Evolutionary conservation across 139 green algal genomes (phyloP).

Genomic region (Diplosphaera chodatii): DNA sequence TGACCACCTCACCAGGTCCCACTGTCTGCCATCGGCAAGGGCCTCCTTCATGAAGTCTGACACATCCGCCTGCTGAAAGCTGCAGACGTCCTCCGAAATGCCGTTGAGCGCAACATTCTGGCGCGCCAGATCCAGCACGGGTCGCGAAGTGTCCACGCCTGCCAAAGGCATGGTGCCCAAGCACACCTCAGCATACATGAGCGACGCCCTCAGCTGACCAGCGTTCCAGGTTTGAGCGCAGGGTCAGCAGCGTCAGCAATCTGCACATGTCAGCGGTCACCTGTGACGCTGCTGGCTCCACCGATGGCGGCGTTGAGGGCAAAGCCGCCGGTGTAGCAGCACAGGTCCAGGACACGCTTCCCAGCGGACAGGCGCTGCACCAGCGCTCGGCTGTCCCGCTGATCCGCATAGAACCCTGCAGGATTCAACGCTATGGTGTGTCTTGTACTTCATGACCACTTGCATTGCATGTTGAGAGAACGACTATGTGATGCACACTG

Average conservation of each 20-base stretch:
- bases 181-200: too few species aligned
- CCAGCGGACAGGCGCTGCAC: conserved; percentile 45
- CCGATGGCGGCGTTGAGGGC: conserved; percentile 41
- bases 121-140: conserved; percentile 59
- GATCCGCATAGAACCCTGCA: conserved; percentile 70
- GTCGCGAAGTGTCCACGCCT: conserved; percentile 62
- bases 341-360: conserved; percentile 79
- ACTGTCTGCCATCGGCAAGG: neutral
- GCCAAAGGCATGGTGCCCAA: neutral
- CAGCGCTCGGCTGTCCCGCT: conserved; percentile 72
- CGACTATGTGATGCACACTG: too few species aligned
- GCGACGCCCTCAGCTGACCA: too few species aligned
- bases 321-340: conserved; percentile 80
- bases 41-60: conserved; percentile 59
- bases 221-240: too few species aligned
- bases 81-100: conserved; percentile 21
- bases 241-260: too few species aligned
- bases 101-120: conserved; percentile 74
- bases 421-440: too few species aligned
- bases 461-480: too few species aligned
- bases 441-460: too few species aligned
- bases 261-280: conserved; percentile 2
- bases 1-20: neutral
- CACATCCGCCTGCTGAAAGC: conserved; percentile 61
- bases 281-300: conserved; percentile 54